phyloP scores from a whole-genome alignment of 176 grass and related monocot species.

The Pontederia paniculata region DNA sequence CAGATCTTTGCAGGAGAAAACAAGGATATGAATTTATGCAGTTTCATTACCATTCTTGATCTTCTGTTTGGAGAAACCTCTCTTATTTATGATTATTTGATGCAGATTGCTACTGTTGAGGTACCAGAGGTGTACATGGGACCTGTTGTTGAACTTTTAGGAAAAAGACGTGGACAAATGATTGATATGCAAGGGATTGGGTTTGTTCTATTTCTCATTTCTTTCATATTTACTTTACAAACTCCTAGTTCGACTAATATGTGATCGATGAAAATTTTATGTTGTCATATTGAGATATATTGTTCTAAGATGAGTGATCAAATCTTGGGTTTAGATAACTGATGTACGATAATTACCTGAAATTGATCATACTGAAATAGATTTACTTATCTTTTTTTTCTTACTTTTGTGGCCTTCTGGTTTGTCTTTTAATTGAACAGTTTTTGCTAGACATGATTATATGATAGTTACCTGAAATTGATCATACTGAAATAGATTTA shows the following conservation, averaged over 20 bases:
- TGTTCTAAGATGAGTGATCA: too few relatives aligned
- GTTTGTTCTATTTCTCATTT: slow-evolving; percentile 31
- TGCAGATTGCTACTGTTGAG: slow-evolving; percentile 92
- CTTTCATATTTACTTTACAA: slow-evolving; percentile 1
- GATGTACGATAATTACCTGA: too few relatives aligned
- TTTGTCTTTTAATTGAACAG: too few relatives aligned
- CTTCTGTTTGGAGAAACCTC: slow-evolving; percentile 16
- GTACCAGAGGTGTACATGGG: slow-evolving; percentile 87
- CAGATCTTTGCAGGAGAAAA: neutral
- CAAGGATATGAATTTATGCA: neutral
- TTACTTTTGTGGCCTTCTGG: too few relatives aligned
- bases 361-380: too few relatives aligned
- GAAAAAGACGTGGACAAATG: slow-evolving; percentile 89
- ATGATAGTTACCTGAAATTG: too few relatives aligned
- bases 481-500: too few relatives aligned
- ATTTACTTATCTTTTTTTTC: too few relatives aligned
- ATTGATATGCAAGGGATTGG: slow-evolving; percentile 82
- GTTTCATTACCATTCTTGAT: neutral
- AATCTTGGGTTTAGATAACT: too few relatives aligned
- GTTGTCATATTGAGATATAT: too few relatives aligned
- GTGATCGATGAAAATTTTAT: neutral
- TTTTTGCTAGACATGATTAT: too few relatives aligned
- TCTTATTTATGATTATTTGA: slow-evolving; percentile 19
- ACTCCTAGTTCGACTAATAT: neutral
- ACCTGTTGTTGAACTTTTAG: slow-evolving; percentile 83